Percentiles rank a stretch among this genome's conserved stretches.
Conservation (phyloP, 805 yeast genomes). For the Pichia cabralensis region DNA sequence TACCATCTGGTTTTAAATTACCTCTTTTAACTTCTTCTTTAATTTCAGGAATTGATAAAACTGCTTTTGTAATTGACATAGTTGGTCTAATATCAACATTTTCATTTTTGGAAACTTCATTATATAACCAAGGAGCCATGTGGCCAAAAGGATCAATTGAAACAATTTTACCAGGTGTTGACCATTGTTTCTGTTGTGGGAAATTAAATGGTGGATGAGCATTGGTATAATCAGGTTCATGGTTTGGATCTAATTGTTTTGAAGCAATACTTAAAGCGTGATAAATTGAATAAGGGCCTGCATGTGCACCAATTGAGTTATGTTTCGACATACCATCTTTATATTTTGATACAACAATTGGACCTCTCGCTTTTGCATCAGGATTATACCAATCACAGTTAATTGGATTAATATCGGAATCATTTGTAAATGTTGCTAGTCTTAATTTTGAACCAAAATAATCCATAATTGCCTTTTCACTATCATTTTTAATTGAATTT, state of each 20-base stretch:
- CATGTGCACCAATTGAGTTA: slow-evolving; percentile 56
- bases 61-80: slow-evolving; percentile 58
- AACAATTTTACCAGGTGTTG: slow-evolving; percentile 44
- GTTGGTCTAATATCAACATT: slow-evolving; percentile 54
- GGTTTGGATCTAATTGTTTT: slow-evolving; percentile 41
- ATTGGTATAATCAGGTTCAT: slow-evolving; percentile 51
- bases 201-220: slow-evolving; percentile 52
- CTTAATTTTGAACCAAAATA: slow-evolving; percentile 25
- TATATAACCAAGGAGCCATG: slow-evolving; percentile 49
- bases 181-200: slow-evolving; percentile 49
- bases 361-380: slow-evolving; percentile 42
- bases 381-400: slow-evolving; percentile 43
- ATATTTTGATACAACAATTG: slow-evolving; percentile 44
- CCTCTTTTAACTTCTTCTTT: slow-evolving; percentile 46
- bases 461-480: slow-evolving; percentile 4
- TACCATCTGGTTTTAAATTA: slow-evolving; percentile 47
- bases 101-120: slow-evolving; percentile 32
- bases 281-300: slow-evolving; percentile 55
- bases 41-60: slow-evolving; percentile 49
- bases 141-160: slow-evolving; percentile 63
- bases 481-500: slow-evolving; percentile 6
- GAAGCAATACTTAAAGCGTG: slow-evolving; percentile 60
- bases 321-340: slow-evolving; percentile 41
- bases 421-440: slow-evolving; percentile 45
- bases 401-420: slow-evolving; percentile 39